Base-by-base conservation (phyloP, 768 basidiomycete species). In the Podaxis mareebaensis region DNA sequence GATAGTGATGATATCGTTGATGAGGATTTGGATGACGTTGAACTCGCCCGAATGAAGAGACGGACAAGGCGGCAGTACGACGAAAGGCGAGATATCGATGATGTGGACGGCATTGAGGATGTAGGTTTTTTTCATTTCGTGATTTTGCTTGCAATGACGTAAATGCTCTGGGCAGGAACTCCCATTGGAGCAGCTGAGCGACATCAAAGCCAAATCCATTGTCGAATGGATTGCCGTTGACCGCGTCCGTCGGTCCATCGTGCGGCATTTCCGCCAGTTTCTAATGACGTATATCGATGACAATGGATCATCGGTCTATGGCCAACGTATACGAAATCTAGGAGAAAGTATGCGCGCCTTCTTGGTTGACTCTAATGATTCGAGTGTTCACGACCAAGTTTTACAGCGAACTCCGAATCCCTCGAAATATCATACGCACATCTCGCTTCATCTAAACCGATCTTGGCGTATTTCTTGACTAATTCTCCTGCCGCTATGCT, bases 401-500 rank as follows among this genome's bases (percentile, higher is more conserved):
- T 64, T 59, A 1, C 67, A 99, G 97, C 89, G 71, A 99, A 99
- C 76, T 87, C 96, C 38, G 97, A 99, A 77, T 98, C 96, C 0
- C 86, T 99, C 63, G 97, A 99, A 75, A 93, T 99, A 26, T 98
- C 96, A 0, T 99, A 96, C 75, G 83, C 94, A n/a, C 96, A 99
- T 72, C 85, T 99, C 17, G 90, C 93, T 0, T 77, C 88, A 60
- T 93, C 95, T 7, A 97, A 97, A 69, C 92, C 97, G 3, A 95
- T 98, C 69, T 81, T 99, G 33, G 95, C 97, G 28, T 99, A 97
- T 75, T 99, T 99, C 81, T 84, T 99, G 56, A 95, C 92, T 71
- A 99, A 97, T 75, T 93, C 92, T 15, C 97, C 97, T 2, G 82
- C 90, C 26, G 87, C 93, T 3, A 96, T 99, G 92, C 86, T 99